A percentile compares a stretch with the other conserved stretches of the same genome.
Conservation (phyloP, 2,329 filamentous ascomycete species). For the Phialocephala sp. region DNA sequence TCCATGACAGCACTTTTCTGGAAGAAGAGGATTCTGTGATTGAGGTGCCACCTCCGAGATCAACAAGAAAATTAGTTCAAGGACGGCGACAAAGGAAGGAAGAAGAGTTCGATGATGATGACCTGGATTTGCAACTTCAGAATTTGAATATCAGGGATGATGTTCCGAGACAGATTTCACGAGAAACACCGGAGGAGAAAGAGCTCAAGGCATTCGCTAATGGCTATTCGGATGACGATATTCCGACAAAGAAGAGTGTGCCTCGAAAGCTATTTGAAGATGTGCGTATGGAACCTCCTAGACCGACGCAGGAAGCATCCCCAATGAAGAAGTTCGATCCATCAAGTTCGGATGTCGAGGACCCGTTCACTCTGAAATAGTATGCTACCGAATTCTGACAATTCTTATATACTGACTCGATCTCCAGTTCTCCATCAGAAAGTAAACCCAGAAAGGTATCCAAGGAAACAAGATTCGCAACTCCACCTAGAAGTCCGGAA, state of each 20-base stretch:
- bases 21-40: conserved; percentile 35
- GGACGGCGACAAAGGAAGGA: conserved; percentile 30
- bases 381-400: conserved; percentile 18
- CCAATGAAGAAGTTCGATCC: conserved; percentile 11
- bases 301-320: not conserved
- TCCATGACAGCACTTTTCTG: conserved; percentile 35
- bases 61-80: conserved; percentile 36
- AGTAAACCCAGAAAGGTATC: conserved; percentile 30
- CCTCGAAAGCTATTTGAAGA: conserved; percentile 1
- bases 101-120: conserved; percentile 25
- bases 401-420: conserved; percentile 11
- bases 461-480: conserved; percentile 33
- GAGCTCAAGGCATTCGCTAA: conserved; percentile 19
- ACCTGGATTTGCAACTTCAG: conserved; percentile 27
- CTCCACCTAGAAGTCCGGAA: conserved; percentile 39
- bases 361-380: conserved; percentile 35
- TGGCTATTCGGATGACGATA: conserved; percentile 10
- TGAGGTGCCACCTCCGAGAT: conserved; percentile 34
- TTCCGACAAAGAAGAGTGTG: conserved; percentile 6
- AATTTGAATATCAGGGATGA: conserved; percentile 24
- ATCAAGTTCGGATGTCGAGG: conserved; percentile 32
- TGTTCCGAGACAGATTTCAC: not conserved
- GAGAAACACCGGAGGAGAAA: conserved; percentile 12
- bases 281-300: not conserved
- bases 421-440: conserved; percentile 34